These are phyloP conservation scores for Ustulina deusta DNA, from an alignment of 2,329 filamentous ascomycete species.

Conservation along the genomic window DNA sequence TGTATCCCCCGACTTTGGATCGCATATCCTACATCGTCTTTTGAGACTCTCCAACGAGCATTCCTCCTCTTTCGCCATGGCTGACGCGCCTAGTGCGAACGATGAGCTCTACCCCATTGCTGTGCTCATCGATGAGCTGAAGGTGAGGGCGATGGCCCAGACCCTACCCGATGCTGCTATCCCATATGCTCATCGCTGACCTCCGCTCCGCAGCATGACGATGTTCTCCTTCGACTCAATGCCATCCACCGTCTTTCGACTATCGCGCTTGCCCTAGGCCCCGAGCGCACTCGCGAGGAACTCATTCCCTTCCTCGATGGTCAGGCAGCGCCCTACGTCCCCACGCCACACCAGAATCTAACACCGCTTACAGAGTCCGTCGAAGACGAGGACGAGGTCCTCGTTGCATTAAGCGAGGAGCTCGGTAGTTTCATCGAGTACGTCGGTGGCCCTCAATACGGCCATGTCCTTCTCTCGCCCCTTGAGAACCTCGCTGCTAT, in stretches of 20 bases:
- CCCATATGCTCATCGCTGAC: constrained; percentile 42
- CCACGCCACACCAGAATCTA: constrained; percentile 45
- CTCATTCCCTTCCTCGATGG: constrained; percentile 99
- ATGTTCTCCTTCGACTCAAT: constrained; percentile 97
- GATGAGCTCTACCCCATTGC: constrained; percentile 99
- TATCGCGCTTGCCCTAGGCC: constrained; percentile 94
- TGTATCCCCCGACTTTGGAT: constrained; percentile 24
- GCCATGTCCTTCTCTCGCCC: constrained; percentile 95
- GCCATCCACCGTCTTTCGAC: constrained; percentile 98
- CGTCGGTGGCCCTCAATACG: constrained; percentile 92
- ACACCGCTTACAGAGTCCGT: constrained; percentile 80
- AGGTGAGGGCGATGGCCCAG: constrained; percentile 70
- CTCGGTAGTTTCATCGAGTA: constrained; percentile 97
- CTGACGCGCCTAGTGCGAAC: constrained; percentile 86
- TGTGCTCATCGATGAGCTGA: constrained; percentile 99
- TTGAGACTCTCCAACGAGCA: constrained; percentile 20
- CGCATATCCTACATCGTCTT: constrained; percentile 6
- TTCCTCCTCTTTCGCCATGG: constrained; percentile 72
- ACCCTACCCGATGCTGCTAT: constrained; percentile 31
- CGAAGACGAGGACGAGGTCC: constrained; percentile 98
- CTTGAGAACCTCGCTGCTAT: constrained; percentile 98
- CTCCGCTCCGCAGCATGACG: constrained; percentile 79
- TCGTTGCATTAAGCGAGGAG: constrained; percentile 97
- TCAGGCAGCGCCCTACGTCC: constrained; percentile 63
- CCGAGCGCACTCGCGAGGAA: constrained; percentile 97